A percentile compares a stretch with the other conserved stretches of the same genome.
These are phyloP conservation scores for Dictyostelium intermedium DNA, from an alignment of 78 protist species.

Conservation along the genomic window DNA sequence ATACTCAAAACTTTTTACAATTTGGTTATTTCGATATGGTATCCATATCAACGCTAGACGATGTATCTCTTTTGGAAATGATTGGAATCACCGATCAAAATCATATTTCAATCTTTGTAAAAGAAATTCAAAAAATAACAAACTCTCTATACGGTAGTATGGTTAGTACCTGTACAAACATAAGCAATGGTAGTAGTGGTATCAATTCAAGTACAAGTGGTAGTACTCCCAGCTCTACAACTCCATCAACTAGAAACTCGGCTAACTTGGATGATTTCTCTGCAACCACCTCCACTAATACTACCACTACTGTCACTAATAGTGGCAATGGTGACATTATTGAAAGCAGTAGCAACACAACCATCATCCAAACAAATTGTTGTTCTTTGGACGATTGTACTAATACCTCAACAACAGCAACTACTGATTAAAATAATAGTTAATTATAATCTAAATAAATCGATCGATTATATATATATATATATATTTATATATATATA, in stretches of 20 bases:
- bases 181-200: neutral
- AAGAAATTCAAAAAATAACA: slow-evolving; percentile 25
- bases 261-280: neutral
- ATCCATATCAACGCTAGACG: slow-evolving; percentile 26
- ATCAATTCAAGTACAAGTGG: neutral
- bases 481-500: too few species aligned
- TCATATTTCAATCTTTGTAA: neutral
- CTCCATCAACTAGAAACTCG: neutral
- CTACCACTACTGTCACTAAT: neutral
- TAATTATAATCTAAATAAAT: neutral
- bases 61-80: slow-evolving; percentile 4
- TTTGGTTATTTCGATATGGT: slow-evolving; percentile 69
- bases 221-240: neutral
- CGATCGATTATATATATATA: neutral
- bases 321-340: neutral
- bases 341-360: neutral
- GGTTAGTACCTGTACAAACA: neutral
- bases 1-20: slow-evolving; percentile 40
- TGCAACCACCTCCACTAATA: neutral
- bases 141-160: neutral
- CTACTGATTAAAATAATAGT: neutral
- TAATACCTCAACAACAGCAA: neutral
- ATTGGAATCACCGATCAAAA: slow-evolving; percentile 29
- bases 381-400: neutral
- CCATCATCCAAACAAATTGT: neutral